Percentiles rank a stretch among this genome's conserved stretches.
Conservation (phyloP, 805 yeast genomes). For the Kuraishia hungarica region DNA sequence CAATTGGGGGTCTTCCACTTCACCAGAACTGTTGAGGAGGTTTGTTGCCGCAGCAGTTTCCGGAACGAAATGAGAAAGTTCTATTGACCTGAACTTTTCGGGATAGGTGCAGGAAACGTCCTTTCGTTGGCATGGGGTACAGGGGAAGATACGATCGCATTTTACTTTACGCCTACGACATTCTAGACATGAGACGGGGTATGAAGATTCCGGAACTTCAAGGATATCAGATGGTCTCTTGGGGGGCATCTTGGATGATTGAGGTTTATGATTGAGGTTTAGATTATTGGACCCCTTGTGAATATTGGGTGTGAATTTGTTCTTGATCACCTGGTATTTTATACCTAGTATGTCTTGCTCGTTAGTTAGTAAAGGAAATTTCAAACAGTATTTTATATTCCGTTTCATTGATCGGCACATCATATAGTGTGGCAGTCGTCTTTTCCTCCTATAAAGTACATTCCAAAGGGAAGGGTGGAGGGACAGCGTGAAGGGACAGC, state of each 20-base stretch:
- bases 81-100: constrained; percentile 34
- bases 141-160: constrained; percentile 26
- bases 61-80: constrained; percentile 8
- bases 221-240: neutral
- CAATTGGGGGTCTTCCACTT: neutral
- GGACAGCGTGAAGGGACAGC: too few species aligned
- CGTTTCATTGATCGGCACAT: too few species aligned
- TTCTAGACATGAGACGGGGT: constrained; percentile 23
- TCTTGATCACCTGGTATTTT: too few species aligned
- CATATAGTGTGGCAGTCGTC: too few species aligned
- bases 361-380: too few species aligned
- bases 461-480: too few species aligned
- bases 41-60: neutral
- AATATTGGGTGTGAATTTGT: too few species aligned
- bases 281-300: too few species aligned
- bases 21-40: neutral
- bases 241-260: neutral
- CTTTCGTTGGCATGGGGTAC: constrained; percentile 31
- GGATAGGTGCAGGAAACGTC: constrained; percentile 32
- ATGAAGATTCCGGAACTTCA: constrained; percentile 1
- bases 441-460: too few species aligned
- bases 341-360: too few species aligned
- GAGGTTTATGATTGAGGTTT: too few species aligned
- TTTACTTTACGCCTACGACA: constrained; percentile 25
- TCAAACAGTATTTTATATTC: too few species aligned